Evolutionary conservation across 2,329 filamentous ascomycete species (phyloP), one percentile per base, ranked within the genome.

Genomic region (Talaromyces sp.): DNA sequence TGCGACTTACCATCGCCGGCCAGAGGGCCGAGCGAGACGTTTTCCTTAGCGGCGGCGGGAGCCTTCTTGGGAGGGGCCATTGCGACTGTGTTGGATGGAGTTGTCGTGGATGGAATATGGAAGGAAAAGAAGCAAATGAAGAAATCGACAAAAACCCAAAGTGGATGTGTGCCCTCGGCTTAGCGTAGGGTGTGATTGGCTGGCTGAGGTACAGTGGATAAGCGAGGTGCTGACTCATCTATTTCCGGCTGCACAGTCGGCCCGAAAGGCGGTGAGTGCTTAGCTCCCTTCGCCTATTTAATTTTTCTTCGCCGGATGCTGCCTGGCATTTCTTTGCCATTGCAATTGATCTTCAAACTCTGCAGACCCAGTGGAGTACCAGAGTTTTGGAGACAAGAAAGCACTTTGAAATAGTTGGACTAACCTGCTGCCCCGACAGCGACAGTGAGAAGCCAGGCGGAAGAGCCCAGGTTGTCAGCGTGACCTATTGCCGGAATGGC

Each of bases 11-110:
- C 92, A 85, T 97, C 93, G 77, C 92, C 89, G 82, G 92, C 90
- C 80, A 96, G 90, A 77, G 94, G 94, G 73, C 94, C 94, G 73
- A 97, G 87, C 80, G 89, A 92, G 85, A 99, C 94, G 83, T 99
- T 99, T 88, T 97, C 94, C 83, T 93, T 80, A 64, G 80, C 87
- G 71, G 89, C 86, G 76, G 89, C 86, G 77, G 88, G 85, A 73
- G 86, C 81, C 79, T 87, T 87, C 85, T 93, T 95, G 79, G 92
- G 92, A 80, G 92, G 82, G 49, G 61, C 60, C 93, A 97, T 97
- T 77, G 80, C 90, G 83, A 78, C 71, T 72, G 72, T 67, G 64
- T 39, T 66, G 65, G 69, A 71, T 70, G 66, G 66, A 68, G 65
- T 69, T 69, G 70, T 59, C 59, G 66, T 71, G 73, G 69, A 75